Conservation (phyloP, 1,139 yeast genomes). For the Lodderomyces beijingensis region DNA sequence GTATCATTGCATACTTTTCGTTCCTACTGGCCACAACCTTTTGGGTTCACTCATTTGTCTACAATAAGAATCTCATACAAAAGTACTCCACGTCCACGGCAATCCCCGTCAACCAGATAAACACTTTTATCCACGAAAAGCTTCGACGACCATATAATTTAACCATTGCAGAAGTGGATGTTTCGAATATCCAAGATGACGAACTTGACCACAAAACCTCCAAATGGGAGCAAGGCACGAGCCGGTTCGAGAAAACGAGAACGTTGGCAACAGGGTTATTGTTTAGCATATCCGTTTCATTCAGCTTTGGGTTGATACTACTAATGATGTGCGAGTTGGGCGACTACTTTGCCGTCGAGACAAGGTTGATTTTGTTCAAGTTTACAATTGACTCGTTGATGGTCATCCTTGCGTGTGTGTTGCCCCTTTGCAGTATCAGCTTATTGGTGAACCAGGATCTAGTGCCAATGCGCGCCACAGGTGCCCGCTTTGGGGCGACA, state of each 20-base stretch:
- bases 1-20: too few species aligned
- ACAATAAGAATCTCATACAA: slow-evolving; percentile 23
- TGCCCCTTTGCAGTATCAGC: slow-evolving; percentile 32
- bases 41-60: slow-evolving; percentile 23
- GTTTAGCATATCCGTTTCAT: slow-evolving; percentile 28
- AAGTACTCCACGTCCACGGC: slow-evolving; percentile 18
- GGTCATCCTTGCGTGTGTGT: slow-evolving; percentile 26
- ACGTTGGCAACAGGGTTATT: slow-evolving; percentile 20
- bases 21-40: slow-evolving; percentile 6
- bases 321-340: slow-evolving; percentile 39
- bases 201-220: too few species aligned
- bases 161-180: slow-evolving; percentile 17
- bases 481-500: slow-evolving; percentile 12
- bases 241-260: slow-evolving; percentile 2
- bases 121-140: slow-evolving; percentile 15
- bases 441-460: slow-evolving; percentile 27
- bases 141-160: slow-evolving; percentile 15
- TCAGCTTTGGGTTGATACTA: slow-evolving; percentile 30
- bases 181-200: slow-evolving; percentile 16
- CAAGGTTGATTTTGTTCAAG: slow-evolving; percentile 25
- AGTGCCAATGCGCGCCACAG: slow-evolving; percentile 15
- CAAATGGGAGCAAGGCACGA: neutral
- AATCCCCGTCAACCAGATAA: slow-evolving; percentile 21
- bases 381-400: slow-evolving; percentile 31
- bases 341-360: slow-evolving; percentile 18